phyloP scores from a whole-genome alignment of 495 filamentous ascomycete genomes.

The Amphirosellinia nigrospora region DNA sequence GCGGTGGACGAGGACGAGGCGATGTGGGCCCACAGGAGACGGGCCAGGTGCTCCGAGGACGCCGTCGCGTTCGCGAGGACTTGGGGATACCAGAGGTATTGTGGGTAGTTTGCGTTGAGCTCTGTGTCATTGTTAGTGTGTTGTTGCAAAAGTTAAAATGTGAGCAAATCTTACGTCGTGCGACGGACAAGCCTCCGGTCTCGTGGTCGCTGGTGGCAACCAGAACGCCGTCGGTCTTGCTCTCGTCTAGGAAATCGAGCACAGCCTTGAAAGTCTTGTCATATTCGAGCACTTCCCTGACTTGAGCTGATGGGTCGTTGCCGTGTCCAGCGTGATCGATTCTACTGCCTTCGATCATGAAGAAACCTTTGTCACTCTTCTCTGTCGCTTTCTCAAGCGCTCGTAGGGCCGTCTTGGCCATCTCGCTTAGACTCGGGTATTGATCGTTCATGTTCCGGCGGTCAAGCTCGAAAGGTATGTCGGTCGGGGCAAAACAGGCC shows the following conservation, averaged over 20 bases:
- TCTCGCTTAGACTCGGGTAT: constrained; percentile 91
- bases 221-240: constrained; percentile 74
- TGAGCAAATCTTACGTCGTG: constrained; percentile 64
- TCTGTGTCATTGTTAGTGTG: constrained; percentile 36
- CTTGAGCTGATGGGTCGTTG: constrained; percentile 95
- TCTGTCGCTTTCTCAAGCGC: constrained; percentile 83
- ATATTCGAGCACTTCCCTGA: constrained; percentile 91
- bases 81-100: constrained; percentile 85
- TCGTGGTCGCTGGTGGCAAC: constrained; percentile 95
- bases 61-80: constrained; percentile 82
- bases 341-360: constrained; percentile 94
- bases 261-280: constrained; percentile 84
- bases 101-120: constrained; percentile 46
- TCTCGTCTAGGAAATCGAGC: constrained; percentile 80
- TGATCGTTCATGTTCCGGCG: constrained; percentile 74
- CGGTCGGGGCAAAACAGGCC: constrained; percentile 80
- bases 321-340: constrained; percentile 96
- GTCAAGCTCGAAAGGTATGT: constrained; percentile 94
- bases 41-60: constrained; percentile 72
- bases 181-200: constrained; percentile 84
- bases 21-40: constrained; percentile 64
- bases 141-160: background rate
- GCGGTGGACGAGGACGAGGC: constrained; percentile 33
- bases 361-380: constrained; percentile 90
- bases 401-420: constrained; percentile 81